Conservation (phyloP, 306 rosid genomes). For the Dryas octopetala region DNA sequence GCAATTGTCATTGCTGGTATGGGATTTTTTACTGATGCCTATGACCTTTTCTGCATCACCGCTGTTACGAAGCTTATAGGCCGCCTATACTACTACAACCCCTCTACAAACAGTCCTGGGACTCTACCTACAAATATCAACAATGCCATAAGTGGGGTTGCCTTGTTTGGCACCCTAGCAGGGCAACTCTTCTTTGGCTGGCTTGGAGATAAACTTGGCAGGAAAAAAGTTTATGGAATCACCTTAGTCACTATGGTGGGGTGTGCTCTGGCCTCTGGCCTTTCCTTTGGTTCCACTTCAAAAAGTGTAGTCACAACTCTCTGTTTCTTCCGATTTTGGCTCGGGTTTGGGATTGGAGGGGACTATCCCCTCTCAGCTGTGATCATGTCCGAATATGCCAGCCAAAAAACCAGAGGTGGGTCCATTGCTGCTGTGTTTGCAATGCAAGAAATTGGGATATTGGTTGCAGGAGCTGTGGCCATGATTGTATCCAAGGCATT, state of each 20-base stretch:
- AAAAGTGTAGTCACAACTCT: conserved; percentile 44
- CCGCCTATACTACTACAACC: conserved; percentile 50
- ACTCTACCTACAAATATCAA: conserved; percentile 40
- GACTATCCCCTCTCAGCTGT: conserved; percentile 38
- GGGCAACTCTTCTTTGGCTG: conserved; percentile 74
- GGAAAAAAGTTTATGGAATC: conserved; percentile 56
- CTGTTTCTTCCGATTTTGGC: conserved; percentile 58
- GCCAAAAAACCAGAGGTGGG: conserved; percentile 11
- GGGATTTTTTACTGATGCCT: conserved; percentile 70
- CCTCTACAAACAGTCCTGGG: conserved; percentile 30
- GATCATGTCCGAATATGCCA: conserved; percentile 23
- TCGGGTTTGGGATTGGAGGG: conserved; percentile 61
- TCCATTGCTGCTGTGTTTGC: conserved; percentile 20
- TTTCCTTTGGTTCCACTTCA: conserved; percentile 52
- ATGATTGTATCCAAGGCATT: conserved; percentile 1
- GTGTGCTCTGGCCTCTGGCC: conserved; percentile 55
- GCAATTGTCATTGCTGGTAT: conserved; percentile 60
- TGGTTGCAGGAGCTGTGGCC: conserved; percentile 20
- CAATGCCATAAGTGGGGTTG: conserved; percentile 56
- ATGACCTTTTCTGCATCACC: conserved; percentile 60
- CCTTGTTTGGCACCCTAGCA: conserved; percentile 48
- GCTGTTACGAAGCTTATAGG: conserved; percentile 54
- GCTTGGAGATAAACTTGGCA: conserved; percentile 59
- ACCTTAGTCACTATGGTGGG: conserved; percentile 57
- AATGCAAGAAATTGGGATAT: conserved; percentile 24